Evolutionary conservation across 495 filamentous ascomycete species (phyloP), one percentile per base, ranked within the genome.

Genomic region (Podospora pseudoanserina): DNA sequence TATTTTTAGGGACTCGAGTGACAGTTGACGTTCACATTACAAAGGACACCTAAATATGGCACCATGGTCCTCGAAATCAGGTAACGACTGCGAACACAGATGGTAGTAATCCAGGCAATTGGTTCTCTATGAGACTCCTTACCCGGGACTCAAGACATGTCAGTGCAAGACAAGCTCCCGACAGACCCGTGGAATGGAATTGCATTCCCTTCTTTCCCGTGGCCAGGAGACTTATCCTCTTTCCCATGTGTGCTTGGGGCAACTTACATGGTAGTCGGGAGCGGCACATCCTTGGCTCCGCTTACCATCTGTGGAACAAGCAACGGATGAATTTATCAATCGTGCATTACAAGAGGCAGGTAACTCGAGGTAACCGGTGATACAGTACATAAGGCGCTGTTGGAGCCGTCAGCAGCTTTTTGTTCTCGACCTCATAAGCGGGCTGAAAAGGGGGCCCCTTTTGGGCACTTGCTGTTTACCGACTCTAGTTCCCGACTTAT

Each of bases 1-100:
- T 70, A 70, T 67, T 70, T 70, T 67, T 67, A 70, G 68, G 5
- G 6, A 26, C 56, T 30, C 19, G 6, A 49, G 39, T 49, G 39
- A 13, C 9, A 49, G 39, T 49, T 16, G 6, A 39, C 34, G 34
- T 39, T 11, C 23, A 23, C 23, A 23, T 32, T 18, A 16, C 15
- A 49, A 16, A 49, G 9, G 39, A 6, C 5, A 49, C 39, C 39
- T 32, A 7, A 32, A 32, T 32, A 32, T 32, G 3, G 23, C 23
- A 23, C 23, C 23, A 1, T 1, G 1, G 23, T 23, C 23, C 23
- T 23, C 23, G 1, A 23, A 60, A 23, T 32, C 60, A 20, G 61
- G 56, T 30, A 61, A 16, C 23, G 7, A 26, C 23, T 28, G 59
- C 59, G 56, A 20, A 58, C 13, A 5, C 56, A 20, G 2, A 27